Evolutionary conservation across 495 filamentous ascomycete genomes (phyloP), one percentile per base, ranked within the genome.

Genomic region (Entonaema liquescens): DNA sequence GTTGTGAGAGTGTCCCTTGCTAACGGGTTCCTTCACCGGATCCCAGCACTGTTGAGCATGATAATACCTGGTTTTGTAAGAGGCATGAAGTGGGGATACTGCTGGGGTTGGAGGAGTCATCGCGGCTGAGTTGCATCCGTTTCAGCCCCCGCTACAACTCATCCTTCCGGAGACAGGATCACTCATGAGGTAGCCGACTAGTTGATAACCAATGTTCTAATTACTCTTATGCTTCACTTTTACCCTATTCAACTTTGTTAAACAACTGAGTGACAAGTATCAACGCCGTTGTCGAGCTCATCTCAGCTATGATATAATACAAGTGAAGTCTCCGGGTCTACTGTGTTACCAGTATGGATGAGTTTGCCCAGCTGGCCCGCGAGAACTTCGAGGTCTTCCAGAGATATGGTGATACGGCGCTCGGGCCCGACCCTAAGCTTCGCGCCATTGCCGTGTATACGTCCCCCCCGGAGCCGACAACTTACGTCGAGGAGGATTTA

Each of bases 301-400:
- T 21, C 3, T 7, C 13, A 21, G 35, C 23, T 56, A 64, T 67
- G 54, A 21, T 42, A 59, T 21, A 21, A 33, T 60, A 28, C 26
- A n/a, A 11, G 56, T 58, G 40, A 72, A 65, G 47, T 65, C 44
- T 55, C 65, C 47, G 26, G 42, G 47, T 56, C 40, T 58, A 33
- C 59, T n/a, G 35, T 17, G 70, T 40, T 12, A 31, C 44, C 59
- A 36, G 13, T 56, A 72, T 72, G 70, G 70, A 72, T 50, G 70
- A 72, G 50, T 72, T 72, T 35, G 70, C 70, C 0, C 70, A 72
- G 40, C 49, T 72, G 40, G 58, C 70, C 23, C 70, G 70, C 35
- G 70, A 72, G 70, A 72, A 64, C 36, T 72, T 72, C 38, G 65
- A 72, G 36, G 70, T 68, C 50, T 72, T 65, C 52, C 70, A 72